These are phyloP conservation scores for Eucalyptus cladocalyx DNA, from an alignment of 345 rosid species.

Conservation along the genomic window DNA sequence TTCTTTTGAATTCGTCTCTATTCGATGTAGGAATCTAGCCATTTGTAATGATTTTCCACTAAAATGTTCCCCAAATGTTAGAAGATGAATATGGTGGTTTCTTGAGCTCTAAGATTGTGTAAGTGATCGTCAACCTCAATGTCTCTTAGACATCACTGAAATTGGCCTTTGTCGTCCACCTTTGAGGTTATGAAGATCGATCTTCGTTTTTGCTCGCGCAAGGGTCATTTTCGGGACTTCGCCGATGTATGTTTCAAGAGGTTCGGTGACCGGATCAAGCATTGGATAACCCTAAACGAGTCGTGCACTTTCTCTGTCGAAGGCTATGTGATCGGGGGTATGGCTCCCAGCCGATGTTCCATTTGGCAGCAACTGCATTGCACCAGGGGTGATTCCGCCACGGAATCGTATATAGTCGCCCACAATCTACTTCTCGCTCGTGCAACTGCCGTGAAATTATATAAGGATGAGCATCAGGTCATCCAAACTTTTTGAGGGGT, in stretches of 20 bases:
- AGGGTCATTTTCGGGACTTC: conserved; percentile 21
- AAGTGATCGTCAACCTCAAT: background rate
- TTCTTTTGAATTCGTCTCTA: no score
- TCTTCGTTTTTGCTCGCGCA: background rate
- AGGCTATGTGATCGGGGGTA: conserved; percentile 1
- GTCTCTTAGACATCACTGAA: no score
- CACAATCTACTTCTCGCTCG: conserved; percentile 34
- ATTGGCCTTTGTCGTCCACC: no score
- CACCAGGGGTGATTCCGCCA: conserved; percentile 21
- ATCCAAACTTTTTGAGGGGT: no score
- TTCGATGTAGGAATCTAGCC: conserved; percentile 12
- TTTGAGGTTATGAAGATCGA: no score
- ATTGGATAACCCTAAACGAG: conserved; percentile 35
- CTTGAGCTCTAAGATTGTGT: conserved; percentile 15
- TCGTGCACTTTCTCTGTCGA: background rate
- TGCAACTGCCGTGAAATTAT: conserved; percentile 23
- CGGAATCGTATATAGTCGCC: conserved; percentile 21
- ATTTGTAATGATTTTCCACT: conserved; percentile 22
- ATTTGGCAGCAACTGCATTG: conserved; percentile 7
- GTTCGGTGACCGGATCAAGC: conserved; percentile 36
- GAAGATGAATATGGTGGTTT: conserved; percentile 28
- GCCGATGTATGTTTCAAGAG: conserved; percentile 10
- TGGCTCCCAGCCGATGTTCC: conserved; percentile 26
- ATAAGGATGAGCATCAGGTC: conserved; percentile 12
- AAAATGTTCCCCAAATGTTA: conserved; percentile 21